phyloP scores from a whole-genome alignment of 805 yeast species.

The Wickerhamomyces strasburgensis region DNA sequence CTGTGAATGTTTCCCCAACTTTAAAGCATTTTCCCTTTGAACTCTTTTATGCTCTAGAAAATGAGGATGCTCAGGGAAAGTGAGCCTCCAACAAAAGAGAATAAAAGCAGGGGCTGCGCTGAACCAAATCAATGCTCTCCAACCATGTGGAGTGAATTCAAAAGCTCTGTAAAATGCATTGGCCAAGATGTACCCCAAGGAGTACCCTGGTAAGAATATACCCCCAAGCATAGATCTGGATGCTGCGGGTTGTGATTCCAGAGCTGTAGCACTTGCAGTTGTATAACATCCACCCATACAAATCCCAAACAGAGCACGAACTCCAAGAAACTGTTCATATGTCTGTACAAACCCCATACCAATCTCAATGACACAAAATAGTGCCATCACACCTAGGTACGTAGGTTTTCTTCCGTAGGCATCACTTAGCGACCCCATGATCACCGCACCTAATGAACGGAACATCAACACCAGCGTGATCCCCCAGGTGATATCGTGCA shows the following conservation, averaged over 20 bases:
- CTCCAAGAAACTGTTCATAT: conserved; percentile 51
- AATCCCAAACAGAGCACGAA: conserved; percentile 61
- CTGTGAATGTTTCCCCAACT: conserved; percentile 19
- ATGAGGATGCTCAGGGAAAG: conserved; percentile 56
- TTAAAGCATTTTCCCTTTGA: conserved; percentile 23
- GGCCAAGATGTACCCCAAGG: conserved; percentile 62
- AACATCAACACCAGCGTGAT: conserved; percentile 67
- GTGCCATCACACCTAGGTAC: conserved; percentile 44
- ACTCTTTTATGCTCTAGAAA: conserved; percentile 33
- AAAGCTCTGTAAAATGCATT: conserved; percentile 64
- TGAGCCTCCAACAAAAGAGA: conserved; percentile 51
- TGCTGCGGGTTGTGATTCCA: conserved; percentile 56
- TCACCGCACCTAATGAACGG: conserved; percentile 61
- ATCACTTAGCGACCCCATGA: conserved; percentile 60
- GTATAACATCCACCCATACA: conserved; percentile 73
- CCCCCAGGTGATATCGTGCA: conserved; percentile 63
- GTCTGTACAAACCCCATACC: conserved; percentile 64
- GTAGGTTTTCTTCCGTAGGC: conserved; percentile 67
- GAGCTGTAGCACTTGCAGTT: conserved; percentile 58
- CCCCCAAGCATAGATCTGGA: conserved; percentile 64
- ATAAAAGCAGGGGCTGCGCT: conserved; percentile 62
- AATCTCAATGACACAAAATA: conserved; percentile 53
- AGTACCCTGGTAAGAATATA: conserved; percentile 51
- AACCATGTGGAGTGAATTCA: conserved; percentile 44
- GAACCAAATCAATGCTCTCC: conserved; percentile 76